Base-by-base conservation (phyloP, 805 yeast species). In the Sugiyamaella qingdaonensis region DNA sequence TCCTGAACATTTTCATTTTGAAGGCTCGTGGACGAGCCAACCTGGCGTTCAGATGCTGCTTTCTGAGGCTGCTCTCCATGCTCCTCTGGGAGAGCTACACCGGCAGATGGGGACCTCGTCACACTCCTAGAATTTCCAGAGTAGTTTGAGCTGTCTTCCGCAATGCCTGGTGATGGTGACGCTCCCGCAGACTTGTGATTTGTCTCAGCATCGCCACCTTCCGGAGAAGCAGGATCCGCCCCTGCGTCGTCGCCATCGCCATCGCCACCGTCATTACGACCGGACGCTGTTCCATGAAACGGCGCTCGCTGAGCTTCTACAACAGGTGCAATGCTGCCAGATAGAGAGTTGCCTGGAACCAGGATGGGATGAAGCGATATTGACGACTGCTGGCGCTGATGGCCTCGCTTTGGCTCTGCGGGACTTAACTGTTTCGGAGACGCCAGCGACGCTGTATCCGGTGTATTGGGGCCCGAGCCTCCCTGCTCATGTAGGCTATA, bases 401-500 rank as follows among this genome's bases (percentile, higher is more conserved):
- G 43, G 43, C 43, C 43, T 14, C 43, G 24, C 13, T 16, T 19
- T 39, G 29, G 29, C 29, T 39, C 24, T 34, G 18, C 39, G 18
- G 39, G 39, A 8, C 39, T 34, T 5, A 34, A 4, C 14, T 13
- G 39, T 8, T 16, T 34, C 24, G 43, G 43, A 14, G 43, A 39
- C 13, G 19, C 43, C 19, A 21, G 13, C 5, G 43, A 21, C 24
- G 21, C 43, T 7, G 21, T 21, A 39, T 14, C 43, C 2, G 43
- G 43, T 7, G 43, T 16, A 39, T 39, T 39, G 43, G 43, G 43
- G 24, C 24, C 43, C 2, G 43, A 39, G 14, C 43, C 24, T 4
- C 43, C 43, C 16, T 34, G 37, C 24, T 39, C 43, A 21, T 39
- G 43, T 16, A 56, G 42, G 27, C 50, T 19, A 53, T 54, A 56